Evolutionary conservation across 1,284 basidiomycete species (phyloP).

Genomic region (Rhodofomes roseus): DNA sequence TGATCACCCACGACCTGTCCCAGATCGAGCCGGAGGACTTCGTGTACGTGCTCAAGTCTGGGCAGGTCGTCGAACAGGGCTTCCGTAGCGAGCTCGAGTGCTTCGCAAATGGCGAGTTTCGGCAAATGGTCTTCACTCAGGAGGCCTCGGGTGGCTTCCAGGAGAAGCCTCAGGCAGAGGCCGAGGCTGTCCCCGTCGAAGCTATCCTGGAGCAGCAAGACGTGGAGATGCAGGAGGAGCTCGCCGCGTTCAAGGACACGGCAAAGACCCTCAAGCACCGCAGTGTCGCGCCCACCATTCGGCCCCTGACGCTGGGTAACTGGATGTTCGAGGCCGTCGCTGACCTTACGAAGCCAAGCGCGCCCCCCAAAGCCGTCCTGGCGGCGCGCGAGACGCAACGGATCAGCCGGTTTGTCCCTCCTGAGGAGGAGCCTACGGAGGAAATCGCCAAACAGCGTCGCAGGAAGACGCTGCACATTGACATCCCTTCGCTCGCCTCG

Average conservation of each 20-base stretch:
- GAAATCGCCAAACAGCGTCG: constrained; percentile 18
- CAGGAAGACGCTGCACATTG: constrained; percentile 30
- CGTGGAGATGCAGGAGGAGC: constrained; percentile 30
- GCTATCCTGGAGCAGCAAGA: constrained; percentile 38
- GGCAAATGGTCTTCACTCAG: constrained; percentile 49
- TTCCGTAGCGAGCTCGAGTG: constrained; percentile 75
- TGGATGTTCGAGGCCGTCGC: constrained; percentile 80
- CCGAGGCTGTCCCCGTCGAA: constrained; percentile 33
- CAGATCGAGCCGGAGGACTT: constrained; percentile 81
- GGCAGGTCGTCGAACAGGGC: constrained; percentile 84
- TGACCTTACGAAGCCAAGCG: constrained; percentile 46
- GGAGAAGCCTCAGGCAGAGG: constrained; percentile 28
- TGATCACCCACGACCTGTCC: constrained; percentile 94
- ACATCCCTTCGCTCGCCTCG: constrained; percentile 23
- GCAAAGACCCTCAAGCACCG: constrained; percentile 30
- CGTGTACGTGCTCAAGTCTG: constrained; percentile 87
- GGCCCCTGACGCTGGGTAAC: constrained; percentile 45
- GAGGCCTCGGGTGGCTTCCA: constrained; percentile 47
- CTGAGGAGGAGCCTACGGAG: constrained; percentile 29
- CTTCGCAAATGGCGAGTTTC: constrained; percentile 51
- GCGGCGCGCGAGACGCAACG: constrained; percentile 23
- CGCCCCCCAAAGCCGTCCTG: constrained; percentile 16
- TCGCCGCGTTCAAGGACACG: constrained; percentile 23
- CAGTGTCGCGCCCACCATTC: constrained; percentile 32
- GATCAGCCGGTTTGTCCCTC: constrained; percentile 35